Evolutionary conservation across 208 protist species (phyloP).

Genomic region (Acanthamoeba sp.): DNA sequence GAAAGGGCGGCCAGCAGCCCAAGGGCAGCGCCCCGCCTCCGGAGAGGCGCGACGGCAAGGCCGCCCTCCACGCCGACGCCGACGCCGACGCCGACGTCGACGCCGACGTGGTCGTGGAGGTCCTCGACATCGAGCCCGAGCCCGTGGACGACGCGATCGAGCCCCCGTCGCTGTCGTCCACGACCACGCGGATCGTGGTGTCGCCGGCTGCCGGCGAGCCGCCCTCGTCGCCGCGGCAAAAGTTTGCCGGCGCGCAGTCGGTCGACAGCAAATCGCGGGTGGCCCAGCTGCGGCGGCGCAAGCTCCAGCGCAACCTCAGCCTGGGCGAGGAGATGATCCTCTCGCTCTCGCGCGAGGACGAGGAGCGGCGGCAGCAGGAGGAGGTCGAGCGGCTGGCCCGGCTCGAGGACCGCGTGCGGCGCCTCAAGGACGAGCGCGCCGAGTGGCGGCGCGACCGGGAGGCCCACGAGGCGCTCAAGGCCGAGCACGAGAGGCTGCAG

Average conservation of each 20-base stretch:
- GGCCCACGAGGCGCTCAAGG: not conserved
- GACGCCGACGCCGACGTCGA: not conserved
- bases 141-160: not conserved
- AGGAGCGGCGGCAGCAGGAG: not conserved
- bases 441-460: not conserved
- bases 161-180: not conserved
- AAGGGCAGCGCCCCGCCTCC: not conserved
- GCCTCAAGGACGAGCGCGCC: slow-evolving; percentile 17
- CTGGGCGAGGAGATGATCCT: slow-evolving; percentile 46
- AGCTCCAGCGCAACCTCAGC: slow-evolving; percentile 6
- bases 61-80: too few species aligned
- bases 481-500: not conserved
- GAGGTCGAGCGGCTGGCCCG: not conserved
- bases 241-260: not conserved
- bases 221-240: not conserved
- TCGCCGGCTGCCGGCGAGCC: not conserved
- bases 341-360: not conserved
- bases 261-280: not conserved
- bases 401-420: not conserved
- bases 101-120: not conserved
- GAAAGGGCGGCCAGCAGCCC: not conserved
- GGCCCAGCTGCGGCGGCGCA: not conserved
- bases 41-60: not conserved
- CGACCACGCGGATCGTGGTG: not conserved
- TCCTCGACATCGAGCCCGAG: not conserved